A percentile compares a stretch with the other conserved stretches of the same genome.
phyloP scores from a whole-genome alignment of 192 early-diverging fungal species.

The Cladochytrium replicatum region DNA sequence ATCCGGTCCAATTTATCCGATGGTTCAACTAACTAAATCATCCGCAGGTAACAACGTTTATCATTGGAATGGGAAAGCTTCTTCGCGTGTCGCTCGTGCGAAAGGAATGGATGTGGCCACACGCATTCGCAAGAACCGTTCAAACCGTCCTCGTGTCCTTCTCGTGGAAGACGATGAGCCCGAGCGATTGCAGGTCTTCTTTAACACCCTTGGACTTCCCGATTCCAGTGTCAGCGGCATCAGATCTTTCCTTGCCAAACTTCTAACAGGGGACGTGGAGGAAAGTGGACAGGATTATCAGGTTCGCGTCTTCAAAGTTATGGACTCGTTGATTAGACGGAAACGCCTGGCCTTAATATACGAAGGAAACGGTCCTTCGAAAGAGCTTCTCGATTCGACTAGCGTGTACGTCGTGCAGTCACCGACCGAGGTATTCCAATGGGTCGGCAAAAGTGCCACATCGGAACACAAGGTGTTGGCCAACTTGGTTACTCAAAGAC shows the following conservation, averaged over 20 bases:
- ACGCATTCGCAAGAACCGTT: conserved; percentile 20
- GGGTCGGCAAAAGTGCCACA: conserved; percentile 16
- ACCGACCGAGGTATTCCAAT: conserved; percentile 16
- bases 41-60: conserved; percentile 16
- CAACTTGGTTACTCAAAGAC: not conserved
- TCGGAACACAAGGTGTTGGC: conserved; percentile 8
- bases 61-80: conserved; percentile 8
- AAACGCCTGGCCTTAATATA: conserved; percentile 8
- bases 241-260: too few species aligned
- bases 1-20: not conserved
- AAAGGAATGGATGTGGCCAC: conserved; percentile 24
- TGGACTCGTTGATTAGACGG: not conserved
- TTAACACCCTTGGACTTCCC: not conserved
- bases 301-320: conserved; percentile 8
- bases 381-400: conserved; percentile 9
- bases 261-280: too few species aligned
- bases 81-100: conserved; percentile 24
- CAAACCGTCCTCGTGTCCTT: conserved; percentile 21
- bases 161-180: conserved; percentile 20
- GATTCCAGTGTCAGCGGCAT: too few species aligned
- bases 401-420: conserved; percentile 6
- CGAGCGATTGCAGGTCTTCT: conserved; percentile 1
- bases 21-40: not conserved
- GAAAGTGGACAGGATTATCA: too few species aligned
- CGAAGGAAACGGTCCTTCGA: conserved; percentile 15